Conservation (phyloP, 2,329 filamentous ascomycete species). For the Podosphaera aphanis region DNA sequence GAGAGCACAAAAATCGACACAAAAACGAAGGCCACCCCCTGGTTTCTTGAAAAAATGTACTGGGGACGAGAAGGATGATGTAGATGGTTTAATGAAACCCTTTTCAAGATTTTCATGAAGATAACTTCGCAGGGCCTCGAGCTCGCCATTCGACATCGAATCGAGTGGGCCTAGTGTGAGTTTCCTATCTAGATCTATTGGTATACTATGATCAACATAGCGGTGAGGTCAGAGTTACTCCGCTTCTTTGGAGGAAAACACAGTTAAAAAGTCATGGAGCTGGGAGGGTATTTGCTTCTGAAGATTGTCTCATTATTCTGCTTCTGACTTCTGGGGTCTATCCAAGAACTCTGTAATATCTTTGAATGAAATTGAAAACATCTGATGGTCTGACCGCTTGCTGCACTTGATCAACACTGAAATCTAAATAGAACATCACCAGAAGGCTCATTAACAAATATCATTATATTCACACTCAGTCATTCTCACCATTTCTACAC, state of each 20-base stretch:
- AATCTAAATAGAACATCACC: too few relatives aligned
- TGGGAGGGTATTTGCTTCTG: not conserved
- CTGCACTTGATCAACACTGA: too few relatives aligned
- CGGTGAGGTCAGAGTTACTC: not conserved
- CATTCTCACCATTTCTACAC: too few relatives aligned
- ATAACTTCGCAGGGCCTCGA: not conserved
- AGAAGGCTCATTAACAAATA: too few relatives aligned
- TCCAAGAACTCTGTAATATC: too few relatives aligned
- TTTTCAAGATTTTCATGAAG: constrained; percentile 2
- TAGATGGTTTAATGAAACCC: constrained; percentile 1
- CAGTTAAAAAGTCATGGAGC: not conserved
- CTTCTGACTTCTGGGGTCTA: too few relatives aligned
- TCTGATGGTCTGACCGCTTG: too few relatives aligned
- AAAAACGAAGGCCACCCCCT: not conserved
- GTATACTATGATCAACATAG: not conserved
- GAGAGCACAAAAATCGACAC: not conserved
- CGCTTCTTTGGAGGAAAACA: not conserved
- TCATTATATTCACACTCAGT: too few relatives aligned
- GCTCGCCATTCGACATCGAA: not conserved
- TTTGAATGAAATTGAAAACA: too few relatives aligned
- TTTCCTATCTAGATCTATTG: not conserved
- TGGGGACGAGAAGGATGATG: not conserved
- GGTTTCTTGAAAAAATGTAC: not conserved
- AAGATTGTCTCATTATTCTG: not conserved
- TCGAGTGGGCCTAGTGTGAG: not conserved